Percentiles rank a stretch among this genome's conserved stretches.
phyloP scores from a whole-genome alignment of 495 filamentous ascomycete genomes.

The Emericellopsis terricola region DNA sequence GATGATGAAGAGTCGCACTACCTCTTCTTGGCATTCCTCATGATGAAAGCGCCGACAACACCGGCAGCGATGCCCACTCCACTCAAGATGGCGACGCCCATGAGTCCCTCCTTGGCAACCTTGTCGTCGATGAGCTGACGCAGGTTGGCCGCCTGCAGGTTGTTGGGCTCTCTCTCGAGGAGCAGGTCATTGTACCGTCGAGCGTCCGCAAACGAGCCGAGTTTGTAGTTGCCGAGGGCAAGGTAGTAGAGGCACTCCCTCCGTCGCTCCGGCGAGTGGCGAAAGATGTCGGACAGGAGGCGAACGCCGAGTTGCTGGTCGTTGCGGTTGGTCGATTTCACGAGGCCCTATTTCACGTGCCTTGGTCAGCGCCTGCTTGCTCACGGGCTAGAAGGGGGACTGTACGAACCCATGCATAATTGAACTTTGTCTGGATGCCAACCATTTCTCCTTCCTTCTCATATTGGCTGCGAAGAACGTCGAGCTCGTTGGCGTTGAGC shows the following conservation, averaged over 20 bases:
- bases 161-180: slow-evolving; percentile 72
- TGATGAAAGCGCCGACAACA: slow-evolving; percentile 72
- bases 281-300: slow-evolving; percentile 92
- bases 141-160: slow-evolving; percentile 76
- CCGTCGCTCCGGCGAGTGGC: slow-evolving; percentile 72
- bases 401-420: slow-evolving; percentile 96
- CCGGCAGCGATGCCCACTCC: slow-evolving; percentile 85
- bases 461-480: slow-evolving; percentile 82
- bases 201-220: slow-evolving; percentile 92
- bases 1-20: too few relatives aligned
- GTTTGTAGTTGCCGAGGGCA: slow-evolving; percentile 89
- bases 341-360: slow-evolving; percentile 51
- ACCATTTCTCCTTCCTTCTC: slow-evolving; percentile 95
- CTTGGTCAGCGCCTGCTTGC: too few relatives aligned
- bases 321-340: slow-evolving; percentile 65
- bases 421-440: slow-evolving; percentile 96
- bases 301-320: slow-evolving; percentile 94
- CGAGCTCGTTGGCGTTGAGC: slow-evolving; percentile 73
- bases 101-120: slow-evolving; percentile 79
- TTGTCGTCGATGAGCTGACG: slow-evolving; percentile 82
- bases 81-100: slow-evolving; percentile 94
- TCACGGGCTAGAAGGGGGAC: background rate
- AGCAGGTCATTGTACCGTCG: slow-evolving; percentile 84
- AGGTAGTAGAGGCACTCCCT: slow-evolving; percentile 97
- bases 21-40: slow-evolving; percentile 34